phyloP scores from a whole-genome alignment of 352 stramenopile genomes.

The Globisporangium sylvaticum region DNA sequence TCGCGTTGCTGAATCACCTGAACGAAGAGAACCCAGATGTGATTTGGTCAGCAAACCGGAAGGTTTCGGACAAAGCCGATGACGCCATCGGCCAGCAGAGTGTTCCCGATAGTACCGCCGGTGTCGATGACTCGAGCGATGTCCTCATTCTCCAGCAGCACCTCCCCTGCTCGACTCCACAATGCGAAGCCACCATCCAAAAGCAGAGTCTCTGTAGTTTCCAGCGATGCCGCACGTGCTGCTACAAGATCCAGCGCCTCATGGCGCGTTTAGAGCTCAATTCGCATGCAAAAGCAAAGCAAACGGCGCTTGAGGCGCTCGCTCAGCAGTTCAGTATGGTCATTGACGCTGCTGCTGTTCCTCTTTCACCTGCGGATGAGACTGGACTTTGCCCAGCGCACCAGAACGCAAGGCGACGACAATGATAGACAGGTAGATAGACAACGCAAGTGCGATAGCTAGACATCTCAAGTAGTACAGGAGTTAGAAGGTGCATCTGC shows the following conservation, averaged over 20 bases:
- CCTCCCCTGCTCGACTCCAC: conserved; percentile 24
- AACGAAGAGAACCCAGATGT: conserved; percentile 33
- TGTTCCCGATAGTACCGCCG: background rate
- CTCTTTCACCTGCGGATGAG: background rate
- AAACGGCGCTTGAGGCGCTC: conserved; percentile 4
- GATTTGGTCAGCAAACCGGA: conserved; percentile 55
- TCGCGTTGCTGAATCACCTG: conserved; percentile 41
- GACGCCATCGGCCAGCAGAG: background rate
- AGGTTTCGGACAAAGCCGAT: background rate
- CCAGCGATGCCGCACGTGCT: conserved; percentile 54
- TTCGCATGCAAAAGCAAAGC: conserved; percentile 17
- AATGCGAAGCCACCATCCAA: conserved; percentile 32
- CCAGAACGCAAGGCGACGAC: conserved; percentile 21
- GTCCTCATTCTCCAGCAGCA: conserved; percentile 18
- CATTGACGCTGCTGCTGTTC: background rate
- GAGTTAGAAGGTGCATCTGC: background rate
- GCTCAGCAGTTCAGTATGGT: background rate
- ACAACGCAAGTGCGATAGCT: background rate
- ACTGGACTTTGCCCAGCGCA: conserved; percentile 27
- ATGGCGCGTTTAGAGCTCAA: conserved; percentile 14
- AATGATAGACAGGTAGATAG: background rate
- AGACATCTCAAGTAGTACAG: background rate
- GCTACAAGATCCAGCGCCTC: conserved; percentile 61
- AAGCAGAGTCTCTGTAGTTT: conserved; percentile 44
- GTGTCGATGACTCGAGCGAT: background rate